Evolutionary conservation across 192 early-diverging fungal genomes (phyloP).

Genomic region (Coemansia sp.): DNA sequence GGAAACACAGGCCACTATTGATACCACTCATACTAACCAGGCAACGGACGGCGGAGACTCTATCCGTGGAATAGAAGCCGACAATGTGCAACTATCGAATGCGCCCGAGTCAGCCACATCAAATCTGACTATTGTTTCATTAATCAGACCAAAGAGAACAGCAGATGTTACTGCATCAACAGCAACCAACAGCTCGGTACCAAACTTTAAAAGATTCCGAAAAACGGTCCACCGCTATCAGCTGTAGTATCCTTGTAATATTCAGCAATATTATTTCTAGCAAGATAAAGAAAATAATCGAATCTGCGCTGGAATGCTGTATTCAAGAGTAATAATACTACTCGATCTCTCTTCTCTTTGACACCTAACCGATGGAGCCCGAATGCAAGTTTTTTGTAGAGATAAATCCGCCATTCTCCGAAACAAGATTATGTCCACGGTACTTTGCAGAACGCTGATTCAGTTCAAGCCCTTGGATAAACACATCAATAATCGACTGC

Average conservation of each 20-base stretch:
- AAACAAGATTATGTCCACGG: conserved; percentile 9
- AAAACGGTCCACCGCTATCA: conserved; percentile 43
- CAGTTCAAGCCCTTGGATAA: conserved; percentile 13
- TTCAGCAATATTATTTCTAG: background rate
- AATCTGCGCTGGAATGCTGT: no score
- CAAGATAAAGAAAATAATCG: no score
- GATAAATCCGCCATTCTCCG: conserved; percentile 9
- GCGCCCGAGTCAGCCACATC: background rate
- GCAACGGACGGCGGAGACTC: background rate
- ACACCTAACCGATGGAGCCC: conserved; percentile 17
- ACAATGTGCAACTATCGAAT: background rate
- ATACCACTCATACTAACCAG: background rate
- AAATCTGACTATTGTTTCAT: background rate
- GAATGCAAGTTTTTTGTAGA: conserved; percentile 10
- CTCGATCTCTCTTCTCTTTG: background rate
- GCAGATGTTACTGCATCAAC: background rate
- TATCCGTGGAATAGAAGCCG: background rate
- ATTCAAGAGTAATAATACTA: no score
- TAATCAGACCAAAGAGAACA: conserved; percentile 5
- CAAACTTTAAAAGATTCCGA: conserved; percentile 49
- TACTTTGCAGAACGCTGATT: conserved; percentile 17
- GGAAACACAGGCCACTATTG: background rate
- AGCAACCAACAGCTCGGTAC: background rate
- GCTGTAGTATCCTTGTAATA: background rate
- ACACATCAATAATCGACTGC: conserved; percentile 15